Conservation (phyloP, 164 flowering plant genomes). For the Liriodendron chinense region DNA sequence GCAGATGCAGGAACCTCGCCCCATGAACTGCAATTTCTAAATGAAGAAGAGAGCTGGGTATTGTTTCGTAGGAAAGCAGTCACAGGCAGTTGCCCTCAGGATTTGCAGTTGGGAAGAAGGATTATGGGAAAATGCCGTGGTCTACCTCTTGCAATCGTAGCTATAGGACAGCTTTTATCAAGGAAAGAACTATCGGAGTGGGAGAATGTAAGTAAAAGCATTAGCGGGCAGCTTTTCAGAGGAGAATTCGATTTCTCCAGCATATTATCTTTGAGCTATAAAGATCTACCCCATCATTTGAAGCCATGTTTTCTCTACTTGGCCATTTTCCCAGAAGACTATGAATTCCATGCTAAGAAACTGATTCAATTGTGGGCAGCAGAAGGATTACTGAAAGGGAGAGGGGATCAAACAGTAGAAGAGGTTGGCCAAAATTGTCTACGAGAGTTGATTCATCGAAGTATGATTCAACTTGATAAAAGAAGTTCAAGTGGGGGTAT, state of each 20-base stretch:
- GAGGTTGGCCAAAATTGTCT: constrained; percentile 12
- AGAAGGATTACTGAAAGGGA: background rate
- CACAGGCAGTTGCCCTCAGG: background rate
- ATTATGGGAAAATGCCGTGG: constrained; percentile 9
- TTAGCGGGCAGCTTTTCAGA: background rate
- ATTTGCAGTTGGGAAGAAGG: background rate
- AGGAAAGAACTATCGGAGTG: background rate
- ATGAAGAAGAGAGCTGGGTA: background rate
- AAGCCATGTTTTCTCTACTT: constrained; percentile 14
- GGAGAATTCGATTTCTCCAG: background rate
- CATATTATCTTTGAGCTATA: constrained; percentile 11
- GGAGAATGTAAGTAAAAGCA: background rate
- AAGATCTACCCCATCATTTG: constrained; percentile 11
- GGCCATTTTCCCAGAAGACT: background rate
- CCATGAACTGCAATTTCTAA: background rate
- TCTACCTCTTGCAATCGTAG: constrained; percentile 11
- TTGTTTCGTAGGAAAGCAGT: background rate
- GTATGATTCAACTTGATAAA: constrained; percentile 6
- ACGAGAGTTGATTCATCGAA: constrained; percentile 5
- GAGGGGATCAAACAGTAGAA: constrained; percentile 2
- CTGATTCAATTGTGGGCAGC: constrained; percentile 5
- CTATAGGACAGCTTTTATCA: constrained; percentile 8
- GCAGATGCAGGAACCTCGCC: background rate
- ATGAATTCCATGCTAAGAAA: background rate
- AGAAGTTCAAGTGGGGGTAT: background rate